These are phyloP conservation scores for Clausena lansium DNA, from an alignment of 345 rosid genomes.

Conservation along the genomic window DNA sequence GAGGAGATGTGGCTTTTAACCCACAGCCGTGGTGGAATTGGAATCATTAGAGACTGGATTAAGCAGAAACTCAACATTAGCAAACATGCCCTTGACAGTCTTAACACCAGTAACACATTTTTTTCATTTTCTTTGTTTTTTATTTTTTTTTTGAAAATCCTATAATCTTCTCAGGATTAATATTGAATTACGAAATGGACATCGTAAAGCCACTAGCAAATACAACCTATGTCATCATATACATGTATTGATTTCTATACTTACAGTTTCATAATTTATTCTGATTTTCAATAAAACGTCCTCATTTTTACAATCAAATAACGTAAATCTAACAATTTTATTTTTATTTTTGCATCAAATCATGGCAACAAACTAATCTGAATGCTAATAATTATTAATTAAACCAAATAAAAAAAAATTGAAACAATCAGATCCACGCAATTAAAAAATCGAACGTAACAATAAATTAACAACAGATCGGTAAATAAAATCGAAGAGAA, in stretches of 20 bases:
- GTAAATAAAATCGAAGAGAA: not conserved
- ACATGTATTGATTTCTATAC: not conserved
- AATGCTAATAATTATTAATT: not conserved
- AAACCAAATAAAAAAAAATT: not conserved
- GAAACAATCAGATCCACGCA: conserved; percentile 1
- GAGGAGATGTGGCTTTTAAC: not conserved
- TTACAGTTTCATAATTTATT: not conserved
- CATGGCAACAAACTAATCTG: not conserved
- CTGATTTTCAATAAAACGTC: too few species aligned
- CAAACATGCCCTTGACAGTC: too few species aligned
- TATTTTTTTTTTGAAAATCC: too few species aligned
- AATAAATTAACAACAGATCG: not conserved
- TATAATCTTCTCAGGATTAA: too few species aligned
- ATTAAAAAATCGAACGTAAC: not conserved
- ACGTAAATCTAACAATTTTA: not conserved
- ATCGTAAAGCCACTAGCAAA: not conserved
- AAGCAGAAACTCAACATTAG: too few species aligned
- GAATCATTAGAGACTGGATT: not conserved
- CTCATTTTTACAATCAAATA: not conserved
- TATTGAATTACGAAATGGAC: not conserved
- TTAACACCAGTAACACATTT: too few species aligned
- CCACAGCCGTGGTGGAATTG: not conserved
- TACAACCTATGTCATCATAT: not conserved
- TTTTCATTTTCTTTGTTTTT: too few species aligned
- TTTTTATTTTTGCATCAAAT: not conserved